Conservation (phyloP, 306 rosid species). For the Dalbergia oliveri region DNA sequence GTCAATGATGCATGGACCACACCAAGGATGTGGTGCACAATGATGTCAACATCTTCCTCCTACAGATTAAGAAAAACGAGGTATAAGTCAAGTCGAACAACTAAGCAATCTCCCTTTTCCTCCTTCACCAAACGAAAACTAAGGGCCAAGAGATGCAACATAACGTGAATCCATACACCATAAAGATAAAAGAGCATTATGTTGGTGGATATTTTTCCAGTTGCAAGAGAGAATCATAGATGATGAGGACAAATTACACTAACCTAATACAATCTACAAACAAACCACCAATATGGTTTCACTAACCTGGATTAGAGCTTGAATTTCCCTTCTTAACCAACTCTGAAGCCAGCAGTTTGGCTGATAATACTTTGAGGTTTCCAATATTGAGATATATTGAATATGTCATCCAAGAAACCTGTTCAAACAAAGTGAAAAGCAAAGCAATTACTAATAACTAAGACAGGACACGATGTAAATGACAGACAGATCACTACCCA, state of each 20-base stretch:
- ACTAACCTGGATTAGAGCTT: constrained; percentile 79
- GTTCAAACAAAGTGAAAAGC: constrained; percentile 38
- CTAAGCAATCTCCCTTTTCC: neutral
- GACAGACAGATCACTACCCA: neutral
- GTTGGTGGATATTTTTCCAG: constrained; percentile 11
- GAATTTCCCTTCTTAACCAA: constrained; percentile 93
- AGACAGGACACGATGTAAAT: constrained; percentile 10
- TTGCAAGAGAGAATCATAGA: neutral
- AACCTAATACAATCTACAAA: neutral
- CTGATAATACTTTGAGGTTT: constrained; percentile 68
- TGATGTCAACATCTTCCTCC: constrained; percentile 89
- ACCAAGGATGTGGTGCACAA: constrained; percentile 82
- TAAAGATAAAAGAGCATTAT: neutral
- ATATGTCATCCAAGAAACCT: constrained; percentile 75
- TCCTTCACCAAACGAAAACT: constrained; percentile 3
- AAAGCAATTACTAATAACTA: constrained; percentile 6
- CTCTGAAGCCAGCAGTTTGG: constrained; percentile 76
- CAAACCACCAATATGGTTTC: constrained; percentile 10
- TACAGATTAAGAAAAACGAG: constrained; percentile 48
- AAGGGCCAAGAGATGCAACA: neutral
- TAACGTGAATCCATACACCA: neutral
- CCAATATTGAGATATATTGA: constrained; percentile 70
- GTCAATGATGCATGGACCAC: constrained; percentile 55
- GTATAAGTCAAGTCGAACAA: constrained; percentile 35
- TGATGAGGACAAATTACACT: constrained; percentile 1